A percentile compares a stretch with the other conserved stretches of the same genome.
Evolutionary conservation across 139 green algal genomes (phyloP).

Genomic region (Gonium pectorale): DNA sequence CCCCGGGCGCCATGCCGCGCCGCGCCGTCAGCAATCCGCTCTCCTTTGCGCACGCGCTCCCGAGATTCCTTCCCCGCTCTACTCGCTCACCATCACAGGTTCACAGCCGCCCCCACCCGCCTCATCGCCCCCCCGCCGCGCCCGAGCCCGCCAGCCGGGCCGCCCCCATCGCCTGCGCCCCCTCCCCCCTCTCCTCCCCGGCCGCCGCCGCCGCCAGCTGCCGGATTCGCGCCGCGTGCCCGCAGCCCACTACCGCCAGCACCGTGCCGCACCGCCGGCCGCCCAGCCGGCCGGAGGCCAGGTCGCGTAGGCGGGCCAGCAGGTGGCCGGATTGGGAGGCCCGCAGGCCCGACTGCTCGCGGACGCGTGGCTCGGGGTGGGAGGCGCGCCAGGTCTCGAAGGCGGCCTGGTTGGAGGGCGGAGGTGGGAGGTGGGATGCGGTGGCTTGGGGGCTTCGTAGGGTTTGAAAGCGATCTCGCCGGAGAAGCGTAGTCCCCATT

Average conservation of each 20-base stretch:
- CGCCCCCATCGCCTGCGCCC: no score
- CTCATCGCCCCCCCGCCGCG: no score
- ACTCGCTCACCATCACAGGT: no score
- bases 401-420: not conserved
- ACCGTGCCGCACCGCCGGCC: not conserved
- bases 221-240: not conserved
- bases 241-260: conserved; percentile 34
- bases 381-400: not conserved
- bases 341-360: not conserved
- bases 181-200: not conserved
- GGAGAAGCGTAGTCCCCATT: no score
- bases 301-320: not conserved
- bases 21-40: no score
- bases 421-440: no score
- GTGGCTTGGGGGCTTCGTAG: not conserved
- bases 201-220: not conserved
- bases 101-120: no score
- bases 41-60: no score
- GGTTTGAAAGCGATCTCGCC: no score
- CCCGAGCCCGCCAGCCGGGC: no score
- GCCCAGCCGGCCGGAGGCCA: conserved; percentile 16
- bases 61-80: no score
- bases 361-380: not conserved
- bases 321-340: not conserved
- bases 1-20: no score